A percentile compares a stretch with the other conserved stretches of the same genome.
Conservation (phyloP, 768 basidiomycete species). For the Leucogyrophana mollusca region DNA sequence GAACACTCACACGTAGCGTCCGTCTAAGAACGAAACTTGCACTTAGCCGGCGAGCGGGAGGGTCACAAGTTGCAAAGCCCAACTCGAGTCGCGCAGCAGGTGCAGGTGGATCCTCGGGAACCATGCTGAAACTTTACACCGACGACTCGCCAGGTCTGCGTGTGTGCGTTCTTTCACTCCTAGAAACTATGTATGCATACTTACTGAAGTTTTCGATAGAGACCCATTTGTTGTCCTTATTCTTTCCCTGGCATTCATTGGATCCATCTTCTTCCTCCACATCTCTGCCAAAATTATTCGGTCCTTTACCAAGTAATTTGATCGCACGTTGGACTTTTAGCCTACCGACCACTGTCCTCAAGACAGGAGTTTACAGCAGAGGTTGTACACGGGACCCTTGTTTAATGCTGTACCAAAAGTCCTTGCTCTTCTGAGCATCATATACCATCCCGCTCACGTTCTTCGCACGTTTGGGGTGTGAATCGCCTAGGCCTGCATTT, state of each 20-base stretch:
- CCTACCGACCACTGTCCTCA: neutral
- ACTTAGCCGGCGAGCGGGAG: slow-evolving; percentile 70
- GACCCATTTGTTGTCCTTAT: slow-evolving; percentile 97
- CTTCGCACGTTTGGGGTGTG: too few relatives aligned
- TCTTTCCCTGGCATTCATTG: slow-evolving; percentile 94
- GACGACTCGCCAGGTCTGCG: slow-evolving; percentile 96
- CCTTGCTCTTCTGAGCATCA: too few relatives aligned
- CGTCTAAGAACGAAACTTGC: neutral
- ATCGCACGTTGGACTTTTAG: slow-evolving; percentile 8
- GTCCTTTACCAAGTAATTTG: slow-evolving; percentile 74
- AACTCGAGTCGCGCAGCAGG: slow-evolving; percentile 90
- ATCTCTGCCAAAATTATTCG: slow-evolving; percentile 94
- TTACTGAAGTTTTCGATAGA: slow-evolving; percentile 39
- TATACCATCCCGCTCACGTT: too few relatives aligned
- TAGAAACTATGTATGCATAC: neutral
- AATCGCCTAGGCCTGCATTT: too few relatives aligned
- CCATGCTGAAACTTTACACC: slow-evolving; percentile 98
- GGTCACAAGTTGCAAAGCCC: slow-evolving; percentile 64
- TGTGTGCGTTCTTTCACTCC: slow-evolving; percentile 66
- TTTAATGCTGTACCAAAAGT: too few relatives aligned
- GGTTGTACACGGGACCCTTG: neutral
- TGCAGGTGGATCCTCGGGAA: slow-evolving; percentile 94
- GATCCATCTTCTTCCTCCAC: slow-evolving; percentile 98
- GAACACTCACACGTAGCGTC: slow-evolving; percentile 1
- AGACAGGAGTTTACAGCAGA: neutral